These are phyloP conservation scores for Chamaecrista fasciculata DNA, from an alignment of 306 rosid genomes.

Conservation along the genomic window DNA sequence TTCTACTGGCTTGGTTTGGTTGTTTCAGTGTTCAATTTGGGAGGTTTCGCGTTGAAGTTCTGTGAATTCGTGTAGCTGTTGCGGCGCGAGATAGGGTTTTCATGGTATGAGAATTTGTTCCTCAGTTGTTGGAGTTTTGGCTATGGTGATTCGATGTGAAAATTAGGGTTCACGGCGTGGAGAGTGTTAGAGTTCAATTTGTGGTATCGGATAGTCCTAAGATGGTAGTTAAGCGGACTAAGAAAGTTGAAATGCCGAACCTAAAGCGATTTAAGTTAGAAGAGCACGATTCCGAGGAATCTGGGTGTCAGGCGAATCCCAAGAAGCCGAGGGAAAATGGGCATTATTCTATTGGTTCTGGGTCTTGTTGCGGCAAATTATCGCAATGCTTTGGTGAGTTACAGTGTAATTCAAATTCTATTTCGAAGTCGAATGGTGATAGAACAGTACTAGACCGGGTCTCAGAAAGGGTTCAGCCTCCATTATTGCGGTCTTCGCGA, in stretches of 20 bases:
- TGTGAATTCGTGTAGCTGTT: background rate
- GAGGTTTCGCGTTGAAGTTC: background rate
- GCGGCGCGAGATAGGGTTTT: background rate
- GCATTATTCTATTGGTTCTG: slow-evolving; percentile 48
- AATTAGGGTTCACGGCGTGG: slow-evolving; percentile 57
- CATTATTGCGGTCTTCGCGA: slow-evolving; percentile 60
- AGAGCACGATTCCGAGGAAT: slow-evolving; percentile 45
- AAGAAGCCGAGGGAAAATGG: slow-evolving; percentile 58
- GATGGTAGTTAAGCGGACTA: slow-evolving; percentile 69
- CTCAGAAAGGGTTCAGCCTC: slow-evolving; percentile 34
- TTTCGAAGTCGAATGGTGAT: slow-evolving; percentile 28
- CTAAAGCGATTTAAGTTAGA: slow-evolving; percentile 76
- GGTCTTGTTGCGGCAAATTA: slow-evolving; percentile 55
- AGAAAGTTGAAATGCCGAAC: slow-evolving; percentile 81
- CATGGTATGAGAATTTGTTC: background rate
- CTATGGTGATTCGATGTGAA: slow-evolving; percentile 32
- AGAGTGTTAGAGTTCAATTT: too few species aligned
- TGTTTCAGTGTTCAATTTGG: slow-evolving; percentile 11
- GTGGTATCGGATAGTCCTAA: slow-evolving; percentile 37
- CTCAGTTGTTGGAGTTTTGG: slow-evolving; percentile 15
- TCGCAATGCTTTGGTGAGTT: slow-evolving; percentile 52
- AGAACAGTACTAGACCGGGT: slow-evolving; percentile 23
- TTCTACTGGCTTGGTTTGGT: background rate
- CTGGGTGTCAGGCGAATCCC: slow-evolving; percentile 35
- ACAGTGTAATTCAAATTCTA: slow-evolving; percentile 50